phyloP scores from a whole-genome alignment of 2,329 filamentous ascomycete species.

The Lachnellula hyalina region DNA sequence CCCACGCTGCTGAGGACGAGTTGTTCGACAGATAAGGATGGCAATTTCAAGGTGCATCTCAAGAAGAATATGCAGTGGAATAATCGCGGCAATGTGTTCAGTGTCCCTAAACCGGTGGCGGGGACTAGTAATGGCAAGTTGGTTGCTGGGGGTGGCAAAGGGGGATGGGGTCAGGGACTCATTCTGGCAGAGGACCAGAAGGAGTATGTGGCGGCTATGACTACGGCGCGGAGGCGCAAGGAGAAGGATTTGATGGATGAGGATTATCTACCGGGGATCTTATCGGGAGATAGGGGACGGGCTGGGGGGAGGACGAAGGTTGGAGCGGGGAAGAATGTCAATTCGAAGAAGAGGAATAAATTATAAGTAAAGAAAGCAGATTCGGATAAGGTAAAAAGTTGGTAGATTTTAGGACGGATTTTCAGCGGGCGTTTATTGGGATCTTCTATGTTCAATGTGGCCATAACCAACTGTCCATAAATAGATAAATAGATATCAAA shows the following conservation, averaged over 20 bases:
- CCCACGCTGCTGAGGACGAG: constrained; percentile 78
- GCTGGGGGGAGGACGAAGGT: constrained; percentile 66
- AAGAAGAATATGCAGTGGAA: constrained; percentile 97
- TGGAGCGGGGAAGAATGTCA: constrained; percentile 81
- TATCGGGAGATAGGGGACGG: constrained; percentile 71
- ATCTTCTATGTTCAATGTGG: constrained; percentile 1
- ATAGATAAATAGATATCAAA: too few species aligned
- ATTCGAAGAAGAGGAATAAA: constrained; percentile 62
- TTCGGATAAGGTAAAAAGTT: not conserved
- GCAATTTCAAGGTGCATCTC: constrained; percentile 78
- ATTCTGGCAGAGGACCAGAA: constrained; percentile 95
- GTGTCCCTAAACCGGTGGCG: constrained; percentile 82
- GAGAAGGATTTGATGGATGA: constrained; percentile 89
- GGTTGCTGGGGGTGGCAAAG: constrained; percentile 66
- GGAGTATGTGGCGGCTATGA: constrained; percentile 67
- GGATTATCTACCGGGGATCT: constrained; percentile 79
- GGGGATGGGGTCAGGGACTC: constrained; percentile 78
- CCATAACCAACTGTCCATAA: not conserved
- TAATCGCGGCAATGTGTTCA: constrained; percentile 85
- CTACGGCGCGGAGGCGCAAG: constrained; percentile 59
- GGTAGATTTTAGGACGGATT: too few species aligned
- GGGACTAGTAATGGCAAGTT: constrained; percentile 75
- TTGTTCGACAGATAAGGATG: constrained; percentile 76
- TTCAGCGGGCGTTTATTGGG: constrained; percentile 10
- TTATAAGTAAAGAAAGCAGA: constrained; percentile 14